These are phyloP conservation scores for Podospora pseudocomata DNA, from an alignment of 495 filamentous ascomycete species.

Conservation along the genomic window DNA sequence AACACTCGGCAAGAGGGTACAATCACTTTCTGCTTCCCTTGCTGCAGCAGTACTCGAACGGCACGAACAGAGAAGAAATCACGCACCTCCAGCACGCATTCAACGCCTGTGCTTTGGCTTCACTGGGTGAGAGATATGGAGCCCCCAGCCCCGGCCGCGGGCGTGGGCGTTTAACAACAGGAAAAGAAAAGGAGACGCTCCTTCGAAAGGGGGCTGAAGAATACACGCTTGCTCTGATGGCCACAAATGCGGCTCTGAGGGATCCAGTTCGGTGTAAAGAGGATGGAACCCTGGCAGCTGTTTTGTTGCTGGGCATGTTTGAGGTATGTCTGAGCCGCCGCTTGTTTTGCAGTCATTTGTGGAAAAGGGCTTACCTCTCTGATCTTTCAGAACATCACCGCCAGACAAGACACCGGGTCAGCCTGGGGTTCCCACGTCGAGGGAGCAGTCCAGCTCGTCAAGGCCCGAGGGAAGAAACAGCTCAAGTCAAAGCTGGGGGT, in stretches of 20 bases:
- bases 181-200: constrained; percentile 18
- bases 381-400: constrained; percentile 43
- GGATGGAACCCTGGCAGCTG: constrained; percentile 57
- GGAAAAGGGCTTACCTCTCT: constrained; percentile 25
- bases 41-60: constrained; percentile 33
- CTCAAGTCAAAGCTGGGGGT: constrained; percentile 45
- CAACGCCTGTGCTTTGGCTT: constrained; percentile 58
- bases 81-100: constrained; percentile 55
- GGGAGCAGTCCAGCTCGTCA: constrained; percentile 53
- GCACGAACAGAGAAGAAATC: constrained; percentile 14
- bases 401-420: constrained; percentile 41
- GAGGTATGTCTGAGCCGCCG: constrained; percentile 43
- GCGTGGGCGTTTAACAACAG: not conserved
- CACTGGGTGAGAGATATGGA: constrained; percentile 28
- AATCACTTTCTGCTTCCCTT: constrained; percentile 57
- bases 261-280: constrained; percentile 40
- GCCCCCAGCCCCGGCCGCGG: not conserved
- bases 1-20: constrained; percentile 41
- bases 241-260: constrained; percentile 52
- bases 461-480: constrained; percentile 50
- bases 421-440: constrained; percentile 55
- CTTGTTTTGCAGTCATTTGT: not conserved
- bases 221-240: constrained; percentile 51
- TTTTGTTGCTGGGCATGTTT: constrained; percentile 61
- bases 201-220: constrained; percentile 38